Percentiles rank a stretch among this genome's conserved stretches.
Conservation (phyloP, 2,329 filamentous ascomycete genomes). For the Cordyceps cicadae region DNA sequence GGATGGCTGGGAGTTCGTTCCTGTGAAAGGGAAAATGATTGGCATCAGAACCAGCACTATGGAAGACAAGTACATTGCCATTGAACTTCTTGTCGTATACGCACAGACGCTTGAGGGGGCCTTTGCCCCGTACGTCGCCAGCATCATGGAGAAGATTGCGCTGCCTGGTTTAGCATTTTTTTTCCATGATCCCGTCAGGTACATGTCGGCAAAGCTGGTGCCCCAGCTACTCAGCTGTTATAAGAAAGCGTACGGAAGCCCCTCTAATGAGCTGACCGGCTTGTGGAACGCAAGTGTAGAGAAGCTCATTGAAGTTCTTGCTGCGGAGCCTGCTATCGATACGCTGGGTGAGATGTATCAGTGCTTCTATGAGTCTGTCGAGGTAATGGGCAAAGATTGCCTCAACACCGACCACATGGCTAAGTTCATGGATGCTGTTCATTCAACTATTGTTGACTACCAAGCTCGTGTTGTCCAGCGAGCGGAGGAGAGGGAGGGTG, state of each 20-base stretch:
- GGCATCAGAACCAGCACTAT: slow-evolving; percentile 95
- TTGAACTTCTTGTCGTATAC: slow-evolving; percentile 94
- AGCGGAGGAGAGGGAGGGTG: slow-evolving; percentile 67
- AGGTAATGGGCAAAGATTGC: slow-evolving; percentile 82
- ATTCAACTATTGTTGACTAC: slow-evolving; percentile 85
- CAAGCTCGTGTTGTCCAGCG: slow-evolving; percentile 77
- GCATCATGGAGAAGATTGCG: slow-evolving; percentile 95
- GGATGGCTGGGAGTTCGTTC: slow-evolving; percentile 95
- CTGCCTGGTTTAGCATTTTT: slow-evolving; percentile 93
- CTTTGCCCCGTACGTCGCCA: slow-evolving; percentile 83
- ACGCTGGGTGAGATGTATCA: slow-evolving; percentile 98
- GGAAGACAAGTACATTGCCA: slow-evolving; percentile 99
- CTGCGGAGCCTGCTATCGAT: slow-evolving; percentile 89
- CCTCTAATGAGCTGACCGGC: slow-evolving; percentile 68
- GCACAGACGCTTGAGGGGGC: slow-evolving; percentile 88
- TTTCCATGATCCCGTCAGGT: slow-evolving; percentile 96
- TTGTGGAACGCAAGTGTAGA: slow-evolving; percentile 81
- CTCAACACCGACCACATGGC: slow-evolving; percentile 72
- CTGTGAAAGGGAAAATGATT: slow-evolving; percentile 94
- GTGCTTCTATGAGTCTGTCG: slow-evolving; percentile 97
- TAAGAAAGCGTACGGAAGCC: slow-evolving; percentile 79
- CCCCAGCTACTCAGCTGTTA: slow-evolving; percentile 89
- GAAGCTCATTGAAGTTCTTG: slow-evolving; percentile 87
- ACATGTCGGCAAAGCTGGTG: slow-evolving; percentile 89
- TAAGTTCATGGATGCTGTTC: slow-evolving; percentile 78